Percentiles rank a stretch among this genome's conserved stretches.
These are phyloP conservation scores for Lactarius psammicola DNA, from an alignment of 768 basidiomycete genomes.

Conservation along the genomic window DNA sequence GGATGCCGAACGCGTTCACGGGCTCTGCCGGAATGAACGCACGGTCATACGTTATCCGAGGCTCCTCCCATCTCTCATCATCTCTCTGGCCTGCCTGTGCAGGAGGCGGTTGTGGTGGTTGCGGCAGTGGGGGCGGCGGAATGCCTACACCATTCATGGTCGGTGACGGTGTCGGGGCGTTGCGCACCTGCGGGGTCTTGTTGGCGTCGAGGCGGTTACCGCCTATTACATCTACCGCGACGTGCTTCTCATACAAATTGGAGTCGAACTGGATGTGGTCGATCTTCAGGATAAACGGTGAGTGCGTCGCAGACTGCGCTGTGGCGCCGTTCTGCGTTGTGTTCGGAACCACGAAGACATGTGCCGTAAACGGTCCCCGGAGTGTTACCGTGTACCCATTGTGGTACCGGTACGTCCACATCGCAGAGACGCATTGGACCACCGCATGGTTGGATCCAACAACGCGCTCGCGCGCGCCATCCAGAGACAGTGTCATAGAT, in stretches of 20 bases:
- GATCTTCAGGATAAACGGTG: conserved; percentile 52
- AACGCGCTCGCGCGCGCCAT: conserved; percentile 69
- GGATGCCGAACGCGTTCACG: conserved; percentile 85
- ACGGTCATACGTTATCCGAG: conserved; percentile 54
- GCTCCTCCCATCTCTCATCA: conserved; percentile 62
- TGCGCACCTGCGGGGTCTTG: conserved; percentile 29
- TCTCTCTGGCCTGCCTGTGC: conserved; percentile 38
- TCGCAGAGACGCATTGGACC: conserved; percentile 68
- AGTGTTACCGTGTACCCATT: conserved; percentile 80
- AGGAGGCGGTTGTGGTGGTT: conserved; percentile 20
- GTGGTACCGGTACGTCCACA: conserved; percentile 80
- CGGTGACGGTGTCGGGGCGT: conserved; percentile 25
- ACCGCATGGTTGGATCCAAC: conserved; percentile 47
- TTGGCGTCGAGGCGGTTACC: conserved; percentile 49
- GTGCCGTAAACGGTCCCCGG: conserved; percentile 69
- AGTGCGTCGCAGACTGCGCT: conserved; percentile 21
- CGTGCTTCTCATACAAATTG: conserved; percentile 67
- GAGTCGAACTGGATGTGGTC: conserved; percentile 75
- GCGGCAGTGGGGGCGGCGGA: not conserved
- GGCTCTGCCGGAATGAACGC: conserved; percentile 78
- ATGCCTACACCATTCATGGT: conserved; percentile 31
- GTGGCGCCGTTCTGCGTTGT: conserved; percentile 22
- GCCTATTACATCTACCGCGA: conserved; percentile 60
- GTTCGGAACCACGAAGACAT: conserved; percentile 45
- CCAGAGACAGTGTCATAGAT: conserved; percentile 76